Evolutionary conservation across 2,329 filamentous ascomycete genomes (phyloP).

Genomic region (Dryadomyces quercivorus): DNA sequence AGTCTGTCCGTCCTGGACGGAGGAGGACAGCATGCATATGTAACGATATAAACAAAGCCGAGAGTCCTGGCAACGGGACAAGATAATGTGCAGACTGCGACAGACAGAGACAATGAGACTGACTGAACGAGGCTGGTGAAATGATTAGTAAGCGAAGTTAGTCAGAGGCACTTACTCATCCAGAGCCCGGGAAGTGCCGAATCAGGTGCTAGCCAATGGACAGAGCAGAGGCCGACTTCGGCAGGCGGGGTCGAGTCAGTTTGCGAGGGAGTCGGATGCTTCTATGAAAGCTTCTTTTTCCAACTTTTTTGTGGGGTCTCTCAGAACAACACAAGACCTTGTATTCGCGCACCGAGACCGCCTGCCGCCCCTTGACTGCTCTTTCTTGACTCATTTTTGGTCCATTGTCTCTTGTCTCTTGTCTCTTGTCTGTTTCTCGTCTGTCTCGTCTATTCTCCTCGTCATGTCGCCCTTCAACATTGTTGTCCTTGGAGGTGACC

Average conservation of each 20-base stretch:
- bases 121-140: no score
- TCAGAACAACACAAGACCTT: background rate
- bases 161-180: no score
- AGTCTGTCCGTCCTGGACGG: no score
- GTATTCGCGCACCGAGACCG: no score
- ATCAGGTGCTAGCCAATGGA: no score
- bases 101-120: no score
- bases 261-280: background rate
- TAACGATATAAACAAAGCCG: no score
- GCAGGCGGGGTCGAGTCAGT: slow-evolving; percentile 8
- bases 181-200: no score
- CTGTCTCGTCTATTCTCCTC: background rate
- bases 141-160: no score
- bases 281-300: background rate
- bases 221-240: slow-evolving; percentile 7
- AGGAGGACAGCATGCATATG: no score
- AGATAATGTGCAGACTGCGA: no score
- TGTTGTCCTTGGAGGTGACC: slow-evolving; percentile 72
- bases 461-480: slow-evolving; percentile 63
- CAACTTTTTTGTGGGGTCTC: background rate
- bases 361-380: background rate
- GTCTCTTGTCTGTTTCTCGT: background rate
- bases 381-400: background rate
- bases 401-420: background rate
- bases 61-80: no score